A percentile compares a stretch with the other conserved stretches of the same genome.
Conservation (phyloP, 2,329 filamentous ascomycete genomes). For the Trichocomaceae sp. region DNA sequence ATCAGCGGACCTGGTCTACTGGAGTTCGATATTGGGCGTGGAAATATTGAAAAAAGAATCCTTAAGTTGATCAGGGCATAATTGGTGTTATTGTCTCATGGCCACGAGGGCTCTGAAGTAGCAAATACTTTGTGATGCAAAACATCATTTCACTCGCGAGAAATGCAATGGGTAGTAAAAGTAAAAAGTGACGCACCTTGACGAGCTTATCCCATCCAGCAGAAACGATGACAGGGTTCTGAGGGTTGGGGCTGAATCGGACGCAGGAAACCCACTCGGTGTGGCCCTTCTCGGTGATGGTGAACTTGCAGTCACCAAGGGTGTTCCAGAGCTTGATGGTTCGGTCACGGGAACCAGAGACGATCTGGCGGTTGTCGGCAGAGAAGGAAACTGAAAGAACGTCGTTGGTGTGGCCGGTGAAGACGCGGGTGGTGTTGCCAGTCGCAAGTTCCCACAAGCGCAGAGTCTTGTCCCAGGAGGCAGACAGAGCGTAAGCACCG, state of each 20-base stretch:
- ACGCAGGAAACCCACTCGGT: conserved; percentile 99
- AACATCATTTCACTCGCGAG: conserved; percentile 69
- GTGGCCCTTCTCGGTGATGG: conserved; percentile 99
- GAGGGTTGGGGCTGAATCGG: conserved; percentile 98
- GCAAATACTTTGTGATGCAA: conserved; percentile 96
- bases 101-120: conserved; percentile 97
- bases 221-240: conserved; percentile 99
- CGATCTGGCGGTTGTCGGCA: conserved; percentile 99
- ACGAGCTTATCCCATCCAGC: conserved; percentile 99
- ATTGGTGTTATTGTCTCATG: conserved; percentile 93
- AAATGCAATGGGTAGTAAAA: conserved; percentile 15
- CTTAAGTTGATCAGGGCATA: conserved; percentile 34
- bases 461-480: conserved; percentile 99
- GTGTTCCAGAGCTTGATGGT: conserved; percentile 99
- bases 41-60: neutral
- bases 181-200: conserved; percentile 66
- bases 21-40: neutral
- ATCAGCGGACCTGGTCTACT: neutral
- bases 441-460: conserved; percentile 98
- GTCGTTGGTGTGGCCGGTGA: conserved; percentile 99
- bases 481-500: conserved; percentile 96
- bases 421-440: conserved; percentile 93
- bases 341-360: conserved; percentile 95
- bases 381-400: conserved; percentile 99
- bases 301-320: conserved; percentile 99